Evolutionary conservation across 1,284 basidiomycete species (phyloP).

Genomic region (Cerrena zonata): DNA sequence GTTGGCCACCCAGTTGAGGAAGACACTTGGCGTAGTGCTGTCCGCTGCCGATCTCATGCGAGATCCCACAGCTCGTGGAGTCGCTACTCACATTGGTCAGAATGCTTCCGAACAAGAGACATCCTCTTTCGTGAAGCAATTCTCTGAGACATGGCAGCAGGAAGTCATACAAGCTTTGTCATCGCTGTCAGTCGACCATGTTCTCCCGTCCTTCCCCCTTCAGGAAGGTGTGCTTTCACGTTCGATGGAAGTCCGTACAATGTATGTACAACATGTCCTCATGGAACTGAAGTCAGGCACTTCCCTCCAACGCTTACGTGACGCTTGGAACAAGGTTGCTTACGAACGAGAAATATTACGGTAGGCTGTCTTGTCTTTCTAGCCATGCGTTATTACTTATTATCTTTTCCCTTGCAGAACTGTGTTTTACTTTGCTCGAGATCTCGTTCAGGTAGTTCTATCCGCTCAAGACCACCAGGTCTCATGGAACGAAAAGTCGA

Average conservation of each 20-base stretch:
- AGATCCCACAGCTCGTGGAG: constrained; percentile 29
- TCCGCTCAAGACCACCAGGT: constrained; percentile 18
- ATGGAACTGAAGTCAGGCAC: constrained; percentile 24
- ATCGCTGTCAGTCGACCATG: constrained; percentile 23
- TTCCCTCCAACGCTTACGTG: constrained; percentile 23
- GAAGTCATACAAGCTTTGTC: constrained; percentile 25
- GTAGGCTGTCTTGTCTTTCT: constrained; percentile 21
- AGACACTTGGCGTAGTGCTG: constrained; percentile 24
- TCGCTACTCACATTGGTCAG: constrained; percentile 25
- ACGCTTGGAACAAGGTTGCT: constrained; percentile 34
- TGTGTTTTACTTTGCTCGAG: constrained; percentile 38
- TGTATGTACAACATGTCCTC: constrained; percentile 46
- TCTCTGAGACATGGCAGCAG: constrained; percentile 26
- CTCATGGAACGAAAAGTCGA: constrained; percentile 25
- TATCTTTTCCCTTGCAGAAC: constrained; percentile 28
- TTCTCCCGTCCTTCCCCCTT: constrained; percentile 43
- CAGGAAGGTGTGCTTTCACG: constrained; percentile 46
- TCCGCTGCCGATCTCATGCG: constrained; percentile 40
- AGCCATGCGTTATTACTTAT: not conserved
- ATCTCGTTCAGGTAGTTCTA: constrained; percentile 39
- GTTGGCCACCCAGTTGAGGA: constrained; percentile 34
- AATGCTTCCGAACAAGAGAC: not conserved
- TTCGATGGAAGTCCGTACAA: constrained; percentile 32
- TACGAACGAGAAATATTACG: constrained; percentile 35
- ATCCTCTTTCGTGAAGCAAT: constrained; percentile 19